phyloP scores from a whole-genome alignment of 1,139 yeast genomes.

The Lizanozyma gosingica region DNA sequence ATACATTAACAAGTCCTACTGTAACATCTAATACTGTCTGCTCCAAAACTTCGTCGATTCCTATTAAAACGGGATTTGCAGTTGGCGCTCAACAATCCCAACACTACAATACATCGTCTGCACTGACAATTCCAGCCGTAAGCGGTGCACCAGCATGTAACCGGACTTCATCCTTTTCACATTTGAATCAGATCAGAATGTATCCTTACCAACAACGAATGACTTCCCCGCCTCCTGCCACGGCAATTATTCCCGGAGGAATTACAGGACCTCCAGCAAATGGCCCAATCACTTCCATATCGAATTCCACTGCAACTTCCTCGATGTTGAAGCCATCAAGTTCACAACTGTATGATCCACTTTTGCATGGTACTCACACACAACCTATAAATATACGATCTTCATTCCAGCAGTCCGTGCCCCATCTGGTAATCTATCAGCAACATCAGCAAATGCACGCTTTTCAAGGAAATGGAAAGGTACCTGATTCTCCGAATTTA shows the following conservation, averaged over 20 bases:
- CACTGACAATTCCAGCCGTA: neutral
- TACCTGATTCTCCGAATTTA: slow-evolving; percentile 45
- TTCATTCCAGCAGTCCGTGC: neutral
- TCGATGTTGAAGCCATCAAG: neutral
- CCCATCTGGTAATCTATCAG: neutral
- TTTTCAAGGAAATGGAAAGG: neutral
- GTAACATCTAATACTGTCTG: slow-evolving; percentile 4
- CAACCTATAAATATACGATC: neutral
- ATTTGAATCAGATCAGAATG: neutral
- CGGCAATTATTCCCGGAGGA: neutral
- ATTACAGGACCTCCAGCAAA: neutral
- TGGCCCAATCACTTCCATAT: neutral
- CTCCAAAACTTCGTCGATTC: neutral
- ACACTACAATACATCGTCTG: neutral
- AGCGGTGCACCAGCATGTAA: neutral
- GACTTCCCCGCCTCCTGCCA: neutral
- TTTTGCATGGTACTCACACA: neutral
- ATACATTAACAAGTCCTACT: slow-evolving; percentile 1
- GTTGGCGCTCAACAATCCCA: neutral
- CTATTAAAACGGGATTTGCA: neutral
- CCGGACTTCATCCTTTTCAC: neutral
- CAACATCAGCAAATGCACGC: neutral
- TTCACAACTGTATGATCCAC: neutral
- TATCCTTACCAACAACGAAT: neutral
- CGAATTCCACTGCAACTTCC: neutral